Conservation (phyloP, 352 stramenopile genomes). For the Globisporangium iwayamae region DNA sequence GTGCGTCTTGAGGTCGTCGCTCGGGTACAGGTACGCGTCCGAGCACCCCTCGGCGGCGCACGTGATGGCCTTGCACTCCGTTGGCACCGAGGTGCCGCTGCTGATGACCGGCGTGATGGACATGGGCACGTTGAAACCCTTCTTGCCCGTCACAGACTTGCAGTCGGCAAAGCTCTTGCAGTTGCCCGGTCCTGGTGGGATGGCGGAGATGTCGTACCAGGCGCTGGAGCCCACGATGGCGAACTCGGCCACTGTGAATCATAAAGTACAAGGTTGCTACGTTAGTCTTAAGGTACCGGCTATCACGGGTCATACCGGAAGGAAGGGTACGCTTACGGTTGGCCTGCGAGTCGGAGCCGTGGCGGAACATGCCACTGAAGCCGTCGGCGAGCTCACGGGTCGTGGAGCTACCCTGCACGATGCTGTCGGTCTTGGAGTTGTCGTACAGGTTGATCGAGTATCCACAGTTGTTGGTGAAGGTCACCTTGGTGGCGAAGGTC, state of each 20-base stretch:
- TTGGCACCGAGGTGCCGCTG: constrained; percentile 22
- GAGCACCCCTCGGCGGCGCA: constrained; percentile 34
- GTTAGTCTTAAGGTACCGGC: neutral
- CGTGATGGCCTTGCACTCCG: constrained; percentile 28
- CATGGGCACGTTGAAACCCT: constrained; percentile 64
- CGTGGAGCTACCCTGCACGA: constrained; percentile 34
- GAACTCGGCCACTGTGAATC: constrained; percentile 38
- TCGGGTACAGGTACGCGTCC: constrained; percentile 50
- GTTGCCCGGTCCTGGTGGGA: constrained; percentile 45
- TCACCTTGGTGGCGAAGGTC: constrained; percentile 34
- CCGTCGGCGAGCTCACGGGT: constrained; percentile 30
- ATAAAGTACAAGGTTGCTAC: neutral
- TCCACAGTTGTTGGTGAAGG: constrained; percentile 50
- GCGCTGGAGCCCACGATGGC: constrained; percentile 33
- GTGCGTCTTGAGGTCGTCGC: constrained; percentile 45
- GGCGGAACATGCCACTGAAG: constrained; percentile 65
- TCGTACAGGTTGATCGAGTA: constrained; percentile 52
- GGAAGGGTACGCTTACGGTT: constrained; percentile 22
- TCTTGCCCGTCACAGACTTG: constrained; percentile 40
- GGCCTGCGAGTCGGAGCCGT: constrained; percentile 34
- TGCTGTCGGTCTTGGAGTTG: constrained; percentile 38
- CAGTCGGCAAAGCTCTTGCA: constrained; percentile 53
- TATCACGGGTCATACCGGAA: too few species aligned
- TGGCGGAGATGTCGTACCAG: constrained; percentile 61
- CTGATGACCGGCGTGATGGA: constrained; percentile 35